phyloP scores from a whole-genome alignment of 2,329 filamentous ascomycete species.

The Sordariomycetes sp. region DNA sequence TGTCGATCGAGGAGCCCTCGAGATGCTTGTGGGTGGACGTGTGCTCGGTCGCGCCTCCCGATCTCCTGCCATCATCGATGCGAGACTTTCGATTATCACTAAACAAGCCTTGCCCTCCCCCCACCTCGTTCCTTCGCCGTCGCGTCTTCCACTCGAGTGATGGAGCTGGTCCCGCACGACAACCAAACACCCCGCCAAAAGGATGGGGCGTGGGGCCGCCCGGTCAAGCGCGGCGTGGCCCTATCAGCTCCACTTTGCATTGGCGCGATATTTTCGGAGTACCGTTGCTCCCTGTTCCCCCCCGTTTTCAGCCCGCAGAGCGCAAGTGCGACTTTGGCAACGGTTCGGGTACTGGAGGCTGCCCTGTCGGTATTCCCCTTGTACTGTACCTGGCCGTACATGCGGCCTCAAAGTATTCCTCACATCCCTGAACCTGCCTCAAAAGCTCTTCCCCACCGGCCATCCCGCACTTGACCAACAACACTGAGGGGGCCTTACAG shows the following conservation, averaged over 20 bases:
- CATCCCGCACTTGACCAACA: not conserved
- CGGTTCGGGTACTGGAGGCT: not conserved
- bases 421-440: not conserved
- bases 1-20: not conserved
- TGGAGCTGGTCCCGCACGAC: not conserved
- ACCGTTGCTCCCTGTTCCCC: not conserved
- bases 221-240: not conserved
- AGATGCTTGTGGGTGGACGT: not conserved
- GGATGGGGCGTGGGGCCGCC: not conserved
- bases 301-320: not conserved
- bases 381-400: slow-evolving; percentile 2
- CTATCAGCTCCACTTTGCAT: not conserved
- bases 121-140: not conserved
- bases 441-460: not conserved
- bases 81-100: not conserved
- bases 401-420: not conserved
- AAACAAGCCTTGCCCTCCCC: not conserved
- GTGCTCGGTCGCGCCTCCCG: not conserved
- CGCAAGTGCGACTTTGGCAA: not conserved
- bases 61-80: not conserved
- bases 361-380: not conserved
- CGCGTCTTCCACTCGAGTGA: not conserved
- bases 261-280: not conserved
- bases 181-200: not conserved
- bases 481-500: not conserved